phyloP scores from a whole-genome alignment of 129 eudicot genomes.

The Chrysanthemum seticuspe region DNA sequence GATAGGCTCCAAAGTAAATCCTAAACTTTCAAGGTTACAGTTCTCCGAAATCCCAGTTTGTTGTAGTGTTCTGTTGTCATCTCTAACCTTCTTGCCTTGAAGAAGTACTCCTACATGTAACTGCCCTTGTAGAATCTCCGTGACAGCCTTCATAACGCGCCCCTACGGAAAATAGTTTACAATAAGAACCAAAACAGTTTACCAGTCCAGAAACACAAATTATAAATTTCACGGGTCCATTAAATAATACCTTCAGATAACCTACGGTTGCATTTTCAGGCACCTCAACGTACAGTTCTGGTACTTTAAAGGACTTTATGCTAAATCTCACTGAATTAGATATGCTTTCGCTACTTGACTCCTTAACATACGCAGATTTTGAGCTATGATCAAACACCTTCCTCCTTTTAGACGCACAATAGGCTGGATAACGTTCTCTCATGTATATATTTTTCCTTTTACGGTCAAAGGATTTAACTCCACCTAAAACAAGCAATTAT shows the following conservation, averaged over 20 bases:
- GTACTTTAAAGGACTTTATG: conserved; percentile 90
- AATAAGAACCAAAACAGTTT: background rate
- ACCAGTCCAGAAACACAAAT: background rate
- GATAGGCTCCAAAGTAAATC: conserved; percentile 78
- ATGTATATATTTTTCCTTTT: conserved; percentile 57
- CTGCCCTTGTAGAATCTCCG: conserved; percentile 71
- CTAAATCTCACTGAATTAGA: conserved; percentile 68
- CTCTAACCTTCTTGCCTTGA: conserved; percentile 85
- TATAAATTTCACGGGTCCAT: background rate
- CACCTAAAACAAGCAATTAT: conserved; percentile 41
- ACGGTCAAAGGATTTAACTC: conserved; percentile 50
- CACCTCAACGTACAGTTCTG: conserved; percentile 91
- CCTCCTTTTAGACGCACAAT: conserved; percentile 63
- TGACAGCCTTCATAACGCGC: conserved; percentile 90
- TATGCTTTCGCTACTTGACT: conserved; percentile 25
- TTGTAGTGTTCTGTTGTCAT: conserved; percentile 76
- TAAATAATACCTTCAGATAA: conserved; percentile 65
- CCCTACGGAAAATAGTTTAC: conserved; percentile 40
- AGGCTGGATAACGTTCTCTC: conserved; percentile 47
- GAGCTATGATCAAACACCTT: conserved; percentile 49
- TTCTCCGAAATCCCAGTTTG: conserved; percentile 79
- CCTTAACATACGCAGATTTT: conserved; percentile 46
- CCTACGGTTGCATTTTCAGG: conserved; percentile 94
- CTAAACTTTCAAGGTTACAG: conserved; percentile 50
- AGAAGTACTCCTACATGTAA: conserved; percentile 82